phyloP scores from a whole-genome alignment of 805 yeast genomes.

The Lachancea sp. region DNA sequence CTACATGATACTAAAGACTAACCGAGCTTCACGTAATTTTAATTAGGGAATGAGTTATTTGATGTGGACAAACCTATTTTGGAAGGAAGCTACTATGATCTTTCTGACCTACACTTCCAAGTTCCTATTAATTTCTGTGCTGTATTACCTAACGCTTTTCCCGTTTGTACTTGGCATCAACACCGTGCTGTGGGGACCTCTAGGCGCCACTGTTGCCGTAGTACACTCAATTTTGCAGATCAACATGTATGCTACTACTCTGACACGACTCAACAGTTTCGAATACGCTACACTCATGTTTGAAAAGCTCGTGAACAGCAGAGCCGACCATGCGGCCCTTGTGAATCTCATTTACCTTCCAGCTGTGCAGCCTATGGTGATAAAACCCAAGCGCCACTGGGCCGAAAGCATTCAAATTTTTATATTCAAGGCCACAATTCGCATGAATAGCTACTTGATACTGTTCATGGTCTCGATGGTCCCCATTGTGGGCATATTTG shows the following conservation, averaged over 20 bases:
- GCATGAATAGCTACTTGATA: not conserved
- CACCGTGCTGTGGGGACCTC: slow-evolving; percentile 5
- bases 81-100: slow-evolving; percentile 5
- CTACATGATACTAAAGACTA: not conserved
- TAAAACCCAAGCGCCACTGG: slow-evolving; percentile 2
- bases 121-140: not conserved
- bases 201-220: slow-evolving; percentile 5
- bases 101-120: slow-evolving; percentile 4
- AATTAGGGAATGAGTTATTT: slow-evolving; percentile 1
- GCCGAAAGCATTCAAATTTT: not conserved
- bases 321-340: not conserved
- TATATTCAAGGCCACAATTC: slow-evolving; percentile 7
- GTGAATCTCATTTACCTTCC: not conserved
- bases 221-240: slow-evolving; percentile 5
- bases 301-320: not conserved
- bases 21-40: not conserved
- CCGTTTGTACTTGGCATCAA: slow-evolving; percentile 5
- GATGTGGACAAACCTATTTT: not conserved
- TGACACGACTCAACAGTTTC: slow-evolving; percentile 1
- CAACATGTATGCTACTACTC: slow-evolving; percentile 3
- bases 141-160: slow-evolving; percentile 1
- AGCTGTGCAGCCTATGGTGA: not conserved
- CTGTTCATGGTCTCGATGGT: slow-evolving; percentile 11
- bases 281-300: not conserved
- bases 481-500: slow-evolving; percentile 32